A percentile compares a stretch with the other conserved stretches of the same genome.
phyloP scores from a whole-genome alignment of 495 filamentous ascomycete genomes.

The Friedmanniomyces simplex region DNA sequence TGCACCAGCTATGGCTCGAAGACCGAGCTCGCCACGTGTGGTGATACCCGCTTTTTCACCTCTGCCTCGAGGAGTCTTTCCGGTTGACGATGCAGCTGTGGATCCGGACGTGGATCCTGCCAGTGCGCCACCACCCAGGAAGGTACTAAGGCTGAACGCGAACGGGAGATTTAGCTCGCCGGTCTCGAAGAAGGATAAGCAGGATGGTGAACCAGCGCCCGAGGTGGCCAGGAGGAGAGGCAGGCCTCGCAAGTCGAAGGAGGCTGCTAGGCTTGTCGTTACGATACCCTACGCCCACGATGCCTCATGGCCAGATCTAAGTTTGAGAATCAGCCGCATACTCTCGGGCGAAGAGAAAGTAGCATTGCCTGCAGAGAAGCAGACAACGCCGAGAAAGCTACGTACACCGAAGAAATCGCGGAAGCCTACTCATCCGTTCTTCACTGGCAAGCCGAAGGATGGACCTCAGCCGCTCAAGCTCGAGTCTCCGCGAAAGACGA shows the following conservation, averaged over 20 bases:
- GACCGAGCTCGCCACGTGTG: neutral
- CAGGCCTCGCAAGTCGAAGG: slow-evolving; percentile 14
- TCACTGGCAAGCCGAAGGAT: slow-evolving; percentile 40
- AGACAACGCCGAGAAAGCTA: slow-evolving; percentile 8
- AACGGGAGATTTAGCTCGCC: slow-evolving; percentile 53
- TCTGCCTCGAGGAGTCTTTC: neutral
- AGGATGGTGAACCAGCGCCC: slow-evolving; percentile 21
- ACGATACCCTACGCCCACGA: slow-evolving; percentile 37
- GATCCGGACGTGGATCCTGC: neutral
- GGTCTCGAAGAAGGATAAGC: slow-evolving; percentile 23
- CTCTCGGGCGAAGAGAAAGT: slow-evolving; percentile 24
- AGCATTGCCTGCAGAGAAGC: neutral
- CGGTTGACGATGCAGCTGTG: neutral
- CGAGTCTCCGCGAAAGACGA: slow-evolving; percentile 17
- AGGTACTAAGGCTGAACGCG: slow-evolving; percentile 43
- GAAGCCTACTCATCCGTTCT: slow-evolving; percentile 77
- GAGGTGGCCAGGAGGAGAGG: slow-evolving; percentile 4
- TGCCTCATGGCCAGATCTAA: slow-evolving; percentile 25
- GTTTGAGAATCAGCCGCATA: slow-evolving; percentile 44
- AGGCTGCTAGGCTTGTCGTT: slow-evolving; percentile 25
- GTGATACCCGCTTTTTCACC: slow-evolving; percentile 11
- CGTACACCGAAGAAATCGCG: slow-evolving; percentile 30
- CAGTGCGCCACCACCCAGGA: slow-evolving; percentile 26
- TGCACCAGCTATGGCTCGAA: neutral
- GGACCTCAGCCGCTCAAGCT: slow-evolving; percentile 12